Base-by-base conservation (phyloP, 2,329 filamentous ascomycete species). In the Hymenoscyphus occultus region DNA sequence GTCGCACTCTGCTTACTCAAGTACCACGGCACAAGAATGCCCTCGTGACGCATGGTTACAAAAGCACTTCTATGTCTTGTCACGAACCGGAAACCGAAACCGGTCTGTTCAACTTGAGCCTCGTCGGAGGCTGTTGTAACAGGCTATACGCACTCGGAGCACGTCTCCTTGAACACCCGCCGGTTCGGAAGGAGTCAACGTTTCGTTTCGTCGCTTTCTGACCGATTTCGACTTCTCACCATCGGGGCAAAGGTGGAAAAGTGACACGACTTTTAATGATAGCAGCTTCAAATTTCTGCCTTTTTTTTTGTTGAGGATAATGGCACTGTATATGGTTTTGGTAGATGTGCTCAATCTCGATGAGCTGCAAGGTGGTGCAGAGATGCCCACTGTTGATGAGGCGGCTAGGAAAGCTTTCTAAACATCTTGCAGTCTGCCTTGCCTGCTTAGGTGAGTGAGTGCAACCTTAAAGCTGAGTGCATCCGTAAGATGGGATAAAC, bases 341-440 rank as follows among this genome's bases (percentile, higher is more conserved):
- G 45, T 51, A n/a, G 19, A n/a, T 51, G 45, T 51, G 45, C 40
- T 16, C 13, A 13, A 45, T 45, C 40, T 45, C 16, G 13, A n/a
- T 45, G 40, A n/a, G 5, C 40, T 16, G 40, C 45, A 51, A 22
- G 45, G 45, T 51, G 45, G 22, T 51, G 45, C n/a, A 51, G 45
- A 51, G 45, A 28, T 19, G n/a, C 3, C 45, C 45, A 51, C 19
- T 51, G 19, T 51, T 51, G 7, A 28, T 51, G 9, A 19, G 16
- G 7, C 45, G 19, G 9, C 16, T 48, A 39, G 56, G 31, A 57
- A 28, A 58, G 39, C 45, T 58, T 58, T 58, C 56, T 58, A 58
- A 39, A 35, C 56, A 5, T 39, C 13, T 35, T 58, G 56, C 56
- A 58, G 32, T n/a, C 12, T 39, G 56, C 56, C 56, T 58, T 51